Percentiles rank a stretch among this genome's conserved stretches.
Conservation (phyloP, 2,329 filamentous ascomycete species). For the Aspergillus neoniger region DNA sequence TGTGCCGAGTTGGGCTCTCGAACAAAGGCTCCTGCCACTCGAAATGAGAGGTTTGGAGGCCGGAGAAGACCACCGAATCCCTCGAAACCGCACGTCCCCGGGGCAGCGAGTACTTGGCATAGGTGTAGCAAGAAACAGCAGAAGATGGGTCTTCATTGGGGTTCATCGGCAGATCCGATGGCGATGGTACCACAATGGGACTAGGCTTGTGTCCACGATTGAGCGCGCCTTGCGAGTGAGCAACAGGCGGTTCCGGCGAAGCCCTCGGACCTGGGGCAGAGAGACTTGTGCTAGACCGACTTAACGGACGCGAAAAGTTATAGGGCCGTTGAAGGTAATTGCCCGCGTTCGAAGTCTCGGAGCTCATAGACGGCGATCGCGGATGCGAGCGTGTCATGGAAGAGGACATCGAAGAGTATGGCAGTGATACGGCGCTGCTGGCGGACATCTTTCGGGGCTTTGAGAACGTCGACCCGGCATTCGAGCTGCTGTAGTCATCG, state of each 20-base stretch:
- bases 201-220: constrained; percentile 31
- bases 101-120: constrained; percentile 81
- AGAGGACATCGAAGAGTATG: constrained; percentile 63
- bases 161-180: constrained; percentile 23
- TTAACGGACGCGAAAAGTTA: constrained; percentile 92
- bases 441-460: constrained; percentile 76
- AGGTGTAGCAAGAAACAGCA: constrained; percentile 74
- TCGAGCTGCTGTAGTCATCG: constrained; percentile 66
- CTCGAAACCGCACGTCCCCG: constrained; percentile 78
- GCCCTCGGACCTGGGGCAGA: constrained; percentile 35
- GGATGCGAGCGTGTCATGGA: constrained; percentile 64
- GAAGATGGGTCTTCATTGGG: constrained; percentile 37
- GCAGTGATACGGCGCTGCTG: constrained; percentile 63
- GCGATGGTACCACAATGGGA: constrained; percentile 36
- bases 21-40: constrained; percentile 64
- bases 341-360: constrained; percentile 70
- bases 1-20: constrained; percentile 40
- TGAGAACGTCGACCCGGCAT: constrained; percentile 63
- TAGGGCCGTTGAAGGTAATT: constrained; percentile 70
- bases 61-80: constrained; percentile 61
- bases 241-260: constrained; percentile 39
- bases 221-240: constrained; percentile 24
- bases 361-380: constrained; percentile 81
- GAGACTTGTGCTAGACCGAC: constrained; percentile 52
- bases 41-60: constrained; percentile 58